Conservation (phyloP, 2,329 filamentous ascomycete species). For the Calonectria hongkongensis region DNA sequence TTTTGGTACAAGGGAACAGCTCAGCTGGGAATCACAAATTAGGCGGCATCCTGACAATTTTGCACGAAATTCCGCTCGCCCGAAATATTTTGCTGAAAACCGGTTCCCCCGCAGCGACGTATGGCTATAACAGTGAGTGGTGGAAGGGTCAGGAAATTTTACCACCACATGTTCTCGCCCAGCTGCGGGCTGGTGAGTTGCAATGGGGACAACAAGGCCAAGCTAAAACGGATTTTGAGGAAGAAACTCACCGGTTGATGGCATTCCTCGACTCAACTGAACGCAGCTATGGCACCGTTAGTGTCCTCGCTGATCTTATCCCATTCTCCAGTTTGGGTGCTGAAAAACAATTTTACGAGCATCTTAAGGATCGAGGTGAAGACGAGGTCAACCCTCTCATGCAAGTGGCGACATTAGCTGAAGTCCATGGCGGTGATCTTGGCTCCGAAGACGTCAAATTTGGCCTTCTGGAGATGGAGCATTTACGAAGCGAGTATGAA, state of each 20-base stretch:
- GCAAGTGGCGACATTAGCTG: slow-evolving; percentile 57
- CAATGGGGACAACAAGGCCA: slow-evolving; percentile 55
- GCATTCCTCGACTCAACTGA: slow-evolving; percentile 78
- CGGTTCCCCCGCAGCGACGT: slow-evolving; percentile 65
- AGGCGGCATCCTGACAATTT: slow-evolving; percentile 74
- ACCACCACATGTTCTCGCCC: slow-evolving; percentile 60
- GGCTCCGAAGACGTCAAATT: slow-evolving; percentile 62
- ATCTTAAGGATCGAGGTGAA: slow-evolving; percentile 58
- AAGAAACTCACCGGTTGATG: slow-evolving; percentile 77
- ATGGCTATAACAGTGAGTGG: slow-evolving; percentile 76
- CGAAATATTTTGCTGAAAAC: slow-evolving; percentile 72
- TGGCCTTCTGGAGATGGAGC: slow-evolving; percentile 64
- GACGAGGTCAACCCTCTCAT: slow-evolving; percentile 57
- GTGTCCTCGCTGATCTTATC: slow-evolving; percentile 65
- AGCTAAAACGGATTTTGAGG: slow-evolving; percentile 62
- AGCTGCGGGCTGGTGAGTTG: slow-evolving; percentile 56
- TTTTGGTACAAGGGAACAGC: slow-evolving; percentile 65
- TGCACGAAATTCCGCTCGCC: slow-evolving; percentile 75
- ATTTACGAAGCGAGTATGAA: slow-evolving; percentile 60
- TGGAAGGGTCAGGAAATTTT: slow-evolving; percentile 75
- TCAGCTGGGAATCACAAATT: slow-evolving; percentile 64
- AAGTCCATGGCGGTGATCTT: slow-evolving; percentile 56
- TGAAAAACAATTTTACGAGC: slow-evolving; percentile 67
- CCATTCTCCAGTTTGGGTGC: slow-evolving; percentile 58
- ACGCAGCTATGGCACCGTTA: slow-evolving; percentile 75